Evolutionary conservation across 208 protist species (phyloP).

Genomic region (Plasmodiophora brassicae): DNA sequence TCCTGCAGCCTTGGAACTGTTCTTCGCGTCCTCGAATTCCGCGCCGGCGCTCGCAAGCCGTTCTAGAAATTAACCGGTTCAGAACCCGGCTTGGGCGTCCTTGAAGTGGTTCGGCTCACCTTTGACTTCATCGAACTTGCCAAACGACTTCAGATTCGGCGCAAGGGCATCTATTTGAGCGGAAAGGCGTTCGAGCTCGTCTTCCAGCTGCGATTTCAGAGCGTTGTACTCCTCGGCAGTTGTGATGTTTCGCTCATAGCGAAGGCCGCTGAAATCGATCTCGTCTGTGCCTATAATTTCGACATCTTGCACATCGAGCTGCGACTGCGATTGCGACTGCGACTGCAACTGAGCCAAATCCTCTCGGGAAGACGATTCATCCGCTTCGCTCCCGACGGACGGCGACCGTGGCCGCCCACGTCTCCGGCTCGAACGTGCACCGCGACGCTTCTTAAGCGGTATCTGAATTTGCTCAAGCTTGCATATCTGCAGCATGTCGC

Average conservation of each 20-base stretch:
- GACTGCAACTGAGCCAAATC: too few relatives aligned
- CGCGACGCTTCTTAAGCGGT: not conserved
- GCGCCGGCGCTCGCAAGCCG: not conserved
- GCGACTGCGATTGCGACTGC: not conserved
- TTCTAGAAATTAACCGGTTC: not conserved
- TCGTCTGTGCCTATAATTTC: not conserved
- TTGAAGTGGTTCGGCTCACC: not conserved
- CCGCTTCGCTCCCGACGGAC: too few relatives aligned
- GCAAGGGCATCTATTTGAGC: constrained; percentile 30
- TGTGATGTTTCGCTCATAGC: not conserved
- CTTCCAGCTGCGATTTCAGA: constrained; percentile 7
- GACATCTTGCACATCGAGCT: not conserved
- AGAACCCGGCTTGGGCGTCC: not conserved
- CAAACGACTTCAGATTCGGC: constrained; percentile 47
- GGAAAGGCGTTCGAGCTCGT: not conserved
- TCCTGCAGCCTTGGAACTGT: not conserved
- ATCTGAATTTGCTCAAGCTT: not conserved
- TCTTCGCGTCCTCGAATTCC: not conserved
- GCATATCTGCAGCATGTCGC: not conserved
- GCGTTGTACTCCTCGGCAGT: constrained; percentile 10
- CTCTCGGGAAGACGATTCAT: too few relatives aligned
- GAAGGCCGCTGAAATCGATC: not conserved
- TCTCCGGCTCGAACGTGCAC: not conserved
- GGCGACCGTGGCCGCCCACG: too few relatives aligned
- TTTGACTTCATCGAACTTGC: constrained; percentile 45